Evolutionary conservation across 1,284 basidiomycete genomes (phyloP), one percentile per base, ranked within the genome.

Genomic region (Puccinia triticina): DNA sequence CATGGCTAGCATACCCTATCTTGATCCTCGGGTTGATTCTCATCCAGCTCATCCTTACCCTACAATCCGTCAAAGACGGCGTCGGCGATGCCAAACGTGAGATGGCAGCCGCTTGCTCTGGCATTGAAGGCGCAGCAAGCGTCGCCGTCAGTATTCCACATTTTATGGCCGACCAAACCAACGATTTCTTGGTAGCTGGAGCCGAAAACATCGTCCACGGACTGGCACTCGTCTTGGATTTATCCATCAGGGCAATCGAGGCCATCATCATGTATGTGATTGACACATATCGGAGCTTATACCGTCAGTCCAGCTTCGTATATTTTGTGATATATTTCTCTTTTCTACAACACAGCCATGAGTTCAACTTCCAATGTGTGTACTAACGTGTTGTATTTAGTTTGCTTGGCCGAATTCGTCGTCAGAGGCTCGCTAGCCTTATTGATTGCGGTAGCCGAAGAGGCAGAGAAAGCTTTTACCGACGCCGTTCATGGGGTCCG

Each of bases 231-330:
- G 84, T 86, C 0, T 80, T 85, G 2, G 71, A 83, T 16, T 73
- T 86, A 1, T 83, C 83, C 46, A 83, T 86, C n/a, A 83, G 77
- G 0, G 86, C 86, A 1, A 84, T 86, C 37, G 86, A 86, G 72
- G 83, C 84, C 34, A 55, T 85, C 4, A 77, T 86, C 0, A 43
- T 83, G 11, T 86, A 85, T 83, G 79, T 86, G 8, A 84, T 86
- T 78, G 84, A 86, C 53, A 84, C 85, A 57, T 86, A 86, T 81
- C 83, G 85, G 26, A 84, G 83, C 14, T 75, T 86, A 29, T 85
- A 86, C 46, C 79, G 85, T 59, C 85, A 85, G 83, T 84, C 59
- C 59, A 61, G 18, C 11, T 61, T 32, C 59, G 1, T 85, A 26
- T 48, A 1, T 29, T 57, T 55, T 23, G 29, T 37, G n/a, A 50